Conservation (phyloP, 2,329 filamentous ascomycete genomes). For the Calonectria montana region DNA sequence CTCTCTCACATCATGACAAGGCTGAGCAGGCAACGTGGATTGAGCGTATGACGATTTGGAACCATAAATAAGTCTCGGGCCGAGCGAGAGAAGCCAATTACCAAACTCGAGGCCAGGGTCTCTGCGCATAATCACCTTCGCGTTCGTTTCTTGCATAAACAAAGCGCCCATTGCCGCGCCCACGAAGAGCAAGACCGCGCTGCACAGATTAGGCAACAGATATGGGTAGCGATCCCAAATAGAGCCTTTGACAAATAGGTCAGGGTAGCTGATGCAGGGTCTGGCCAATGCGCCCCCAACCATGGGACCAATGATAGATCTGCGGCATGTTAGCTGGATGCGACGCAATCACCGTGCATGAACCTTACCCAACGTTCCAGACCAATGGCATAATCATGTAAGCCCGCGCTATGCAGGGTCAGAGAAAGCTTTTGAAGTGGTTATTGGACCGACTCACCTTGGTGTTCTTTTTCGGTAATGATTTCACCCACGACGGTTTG, state of each 20-base stretch:
- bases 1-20: neutral
- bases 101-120: constrained; percentile 84
- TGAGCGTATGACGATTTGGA: neutral
- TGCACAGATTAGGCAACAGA: constrained; percentile 91
- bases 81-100: constrained; percentile 69
- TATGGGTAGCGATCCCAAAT: constrained; percentile 92
- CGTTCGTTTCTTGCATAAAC: constrained; percentile 96
- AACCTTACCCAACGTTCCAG: constrained; percentile 87
- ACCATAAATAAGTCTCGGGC: constrained; percentile 42
- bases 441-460: constrained; percentile 70
- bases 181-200: constrained; percentile 78
- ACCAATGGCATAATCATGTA: constrained; percentile 99
- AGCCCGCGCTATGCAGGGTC: constrained; percentile 73
- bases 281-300: constrained; percentile 91
- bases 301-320: constrained; percentile 90
- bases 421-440: neutral
- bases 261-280: constrained; percentile 85
- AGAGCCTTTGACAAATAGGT: constrained; percentile 75
- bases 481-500: constrained; percentile 96
- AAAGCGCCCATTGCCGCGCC: constrained; percentile 85
- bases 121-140: constrained; percentile 74
- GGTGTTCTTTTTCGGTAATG: constrained; percentile 91
- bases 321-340: constrained; percentile 51
- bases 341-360: neutral
- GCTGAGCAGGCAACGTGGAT: neutral